These are phyloP conservation scores for Hypsizygus marmoreus DNA, from an alignment of 768 basidiomycete species.

Conservation along the genomic window DNA sequence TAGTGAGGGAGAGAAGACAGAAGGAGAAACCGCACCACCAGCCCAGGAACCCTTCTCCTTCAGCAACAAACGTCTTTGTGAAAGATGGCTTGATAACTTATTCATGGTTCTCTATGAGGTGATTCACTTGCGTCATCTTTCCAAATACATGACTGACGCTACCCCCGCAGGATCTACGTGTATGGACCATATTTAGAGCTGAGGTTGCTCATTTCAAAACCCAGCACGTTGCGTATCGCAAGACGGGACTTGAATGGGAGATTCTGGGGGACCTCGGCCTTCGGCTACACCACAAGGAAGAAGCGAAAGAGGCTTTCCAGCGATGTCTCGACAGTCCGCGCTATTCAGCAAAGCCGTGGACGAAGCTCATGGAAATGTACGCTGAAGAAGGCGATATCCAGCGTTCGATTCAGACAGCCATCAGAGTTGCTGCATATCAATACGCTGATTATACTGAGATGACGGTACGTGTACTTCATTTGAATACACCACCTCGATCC, in stretches of 20 bases:
- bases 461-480: slow-evolving; percentile 56
- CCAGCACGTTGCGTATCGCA: slow-evolving; percentile 96
- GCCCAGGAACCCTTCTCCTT: slow-evolving; percentile 79
- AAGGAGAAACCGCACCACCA: slow-evolving; percentile 34
- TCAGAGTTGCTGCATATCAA: slow-evolving; percentile 92
- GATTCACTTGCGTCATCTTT: slow-evolving; percentile 17
- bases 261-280: slow-evolving; percentile 93
- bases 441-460: slow-evolving; percentile 88
- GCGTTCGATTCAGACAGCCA: slow-evolving; percentile 86
- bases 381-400: slow-evolving; percentile 96
- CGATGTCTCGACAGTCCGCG: slow-evolving; percentile 85
- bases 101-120: slow-evolving; percentile 99
- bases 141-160: slow-evolving; percentile 7
- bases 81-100: slow-evolving; percentile 95
- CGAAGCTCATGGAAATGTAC: slow-evolving; percentile 92
- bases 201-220: slow-evolving; percentile 99
- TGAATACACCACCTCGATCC: background rate
- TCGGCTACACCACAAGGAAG: slow-evolving; percentile 96
- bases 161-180: slow-evolving; percentile 77
- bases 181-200: slow-evolving; percentile 99
- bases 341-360: slow-evolving; percentile 92
- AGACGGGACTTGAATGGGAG: slow-evolving; percentile 98
- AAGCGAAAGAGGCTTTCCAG: slow-evolving; percentile 97
- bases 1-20: slow-evolving; percentile 42
- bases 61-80: slow-evolving; percentile 94